Evolutionary conservation across 192 early-diverging fungal genomes (phyloP).

Genomic region (Chytriomyces sp.): DNA sequence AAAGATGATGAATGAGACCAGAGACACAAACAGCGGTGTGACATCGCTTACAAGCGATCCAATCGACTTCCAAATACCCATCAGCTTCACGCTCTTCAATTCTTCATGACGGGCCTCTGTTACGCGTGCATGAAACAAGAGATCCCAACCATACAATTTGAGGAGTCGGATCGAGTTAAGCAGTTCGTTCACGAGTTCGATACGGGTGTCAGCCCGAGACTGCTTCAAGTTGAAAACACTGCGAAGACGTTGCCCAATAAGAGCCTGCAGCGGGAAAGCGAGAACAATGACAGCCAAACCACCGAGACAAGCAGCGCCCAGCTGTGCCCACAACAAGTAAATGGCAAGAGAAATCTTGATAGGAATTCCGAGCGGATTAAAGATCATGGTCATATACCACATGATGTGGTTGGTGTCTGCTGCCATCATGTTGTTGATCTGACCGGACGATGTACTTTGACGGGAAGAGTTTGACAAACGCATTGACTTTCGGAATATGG

Average conservation of each 20-base stretch:
- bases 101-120: constrained; percentile 12
- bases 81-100: constrained; percentile 11
- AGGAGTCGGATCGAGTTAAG: constrained; percentile 24
- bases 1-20: constrained; percentile 27
- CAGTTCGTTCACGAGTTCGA: constrained; percentile 28
- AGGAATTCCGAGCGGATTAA: constrained; percentile 7
- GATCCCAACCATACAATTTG: constrained; percentile 34
- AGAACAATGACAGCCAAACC: constrained; percentile 30
- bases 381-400: constrained; percentile 15
- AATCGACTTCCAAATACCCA: constrained; percentile 25
- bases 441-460: constrained; percentile 28
- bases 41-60: constrained; percentile 7
- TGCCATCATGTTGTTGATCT: constrained; percentile 32
- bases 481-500: constrained; percentile 32
- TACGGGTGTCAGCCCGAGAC: constrained; percentile 18
- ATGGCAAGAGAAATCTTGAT: constrained; percentile 20
- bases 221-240: constrained; percentile 14
- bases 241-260: constrained; percentile 19
- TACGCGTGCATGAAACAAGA: constrained; percentile 21
- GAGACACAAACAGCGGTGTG: constrained; percentile 31
- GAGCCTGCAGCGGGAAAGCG: constrained; percentile 27
- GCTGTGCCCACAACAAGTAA: constrained; percentile 33
- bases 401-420: constrained; percentile 30
- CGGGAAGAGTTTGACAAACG: constrained; percentile 10
- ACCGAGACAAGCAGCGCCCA: constrained; percentile 25